Conservation (phyloP, 2,329 filamentous ascomycete genomes). For the Leptographium wingfieldii region DNA sequence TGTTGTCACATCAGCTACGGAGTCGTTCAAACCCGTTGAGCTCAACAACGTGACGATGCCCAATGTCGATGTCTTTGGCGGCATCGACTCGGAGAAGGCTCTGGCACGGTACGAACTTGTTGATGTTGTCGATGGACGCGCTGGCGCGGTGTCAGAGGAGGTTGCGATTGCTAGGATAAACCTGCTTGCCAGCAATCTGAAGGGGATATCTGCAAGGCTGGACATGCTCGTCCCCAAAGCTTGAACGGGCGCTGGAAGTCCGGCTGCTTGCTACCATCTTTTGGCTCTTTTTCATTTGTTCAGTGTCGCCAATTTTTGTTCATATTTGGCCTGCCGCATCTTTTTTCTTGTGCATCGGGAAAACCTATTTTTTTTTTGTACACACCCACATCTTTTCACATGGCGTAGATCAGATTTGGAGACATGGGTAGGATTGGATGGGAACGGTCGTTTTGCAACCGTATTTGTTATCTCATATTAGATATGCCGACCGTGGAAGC, state of each 20-base stretch:
- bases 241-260: slow-evolving; percentile 12
- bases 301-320: not conserved
- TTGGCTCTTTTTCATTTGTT: not conserved
- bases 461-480: not conserved
- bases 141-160: slow-evolving; percentile 30
- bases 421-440: not conserved
- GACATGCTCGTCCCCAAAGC: slow-evolving; percentile 21
- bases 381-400: not conserved
- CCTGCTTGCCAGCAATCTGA: slow-evolving; percentile 30
- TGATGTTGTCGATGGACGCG: slow-evolving; percentile 39
- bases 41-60: slow-evolving; percentile 30
- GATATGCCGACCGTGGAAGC: not conserved
- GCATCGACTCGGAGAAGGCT: slow-evolving; percentile 51
- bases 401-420: not conserved
- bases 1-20: slow-evolving; percentile 6
- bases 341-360: not conserved
- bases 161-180: slow-evolving; percentile 37
- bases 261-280: not conserved
- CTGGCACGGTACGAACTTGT: slow-evolving; percentile 52
- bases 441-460: not conserved
- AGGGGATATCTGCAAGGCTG: slow-evolving; percentile 23
- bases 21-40: slow-evolving; percentile 19
- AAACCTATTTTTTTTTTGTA: not conserved
- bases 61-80: slow-evolving; percentile 33
- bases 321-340: not conserved